Evolutionary conservation across 192 early-diverging fungal species (phyloP).

Genomic region (Entomortierella beljakovae): DNA sequence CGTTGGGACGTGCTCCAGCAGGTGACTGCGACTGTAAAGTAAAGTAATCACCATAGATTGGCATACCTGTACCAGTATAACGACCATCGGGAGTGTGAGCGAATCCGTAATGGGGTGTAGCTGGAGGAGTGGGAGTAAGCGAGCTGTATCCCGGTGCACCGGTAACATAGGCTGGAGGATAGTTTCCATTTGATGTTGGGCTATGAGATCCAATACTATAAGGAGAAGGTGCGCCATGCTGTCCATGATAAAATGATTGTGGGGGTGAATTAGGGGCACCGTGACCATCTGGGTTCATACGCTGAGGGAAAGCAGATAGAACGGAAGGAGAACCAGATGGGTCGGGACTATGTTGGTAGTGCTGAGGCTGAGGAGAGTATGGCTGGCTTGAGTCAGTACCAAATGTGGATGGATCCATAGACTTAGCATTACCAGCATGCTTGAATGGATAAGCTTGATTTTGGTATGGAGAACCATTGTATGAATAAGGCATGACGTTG

Average conservation of each 20-base stretch:
- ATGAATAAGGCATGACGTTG: constrained; percentile 45
- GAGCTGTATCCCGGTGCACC: constrained; percentile 17
- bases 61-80: constrained; percentile 15
- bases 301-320: constrained; percentile 32
- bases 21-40: constrained; percentile 29
- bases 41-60: constrained; percentile 36
- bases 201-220: constrained; percentile 36
- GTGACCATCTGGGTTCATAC: constrained; percentile 24
- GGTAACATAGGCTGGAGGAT: constrained; percentile 24
- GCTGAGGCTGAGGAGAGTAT: constrained; percentile 29
- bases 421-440: constrained; percentile 53
- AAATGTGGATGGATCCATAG: constrained; percentile 27
- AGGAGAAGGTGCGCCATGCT: constrained; percentile 29
- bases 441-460: constrained; percentile 44
- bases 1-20: constrained; percentile 12
- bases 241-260: constrained; percentile 28
- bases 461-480: constrained; percentile 37
- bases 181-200: constrained; percentile 32
- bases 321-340: constrained; percentile 34
- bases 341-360: constrained; percentile 43
- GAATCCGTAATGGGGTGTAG: constrained; percentile 48
- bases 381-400: constrained; percentile 23
- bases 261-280: constrained; percentile 26
- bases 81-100: constrained; percentile 31
- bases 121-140: constrained; percentile 30